Percentiles rank a stretch among this genome's conserved stretches.
Evolutionary conservation across 345 rosid species (phyloP).

Genomic region (Odontarrhena argentea): DNA sequence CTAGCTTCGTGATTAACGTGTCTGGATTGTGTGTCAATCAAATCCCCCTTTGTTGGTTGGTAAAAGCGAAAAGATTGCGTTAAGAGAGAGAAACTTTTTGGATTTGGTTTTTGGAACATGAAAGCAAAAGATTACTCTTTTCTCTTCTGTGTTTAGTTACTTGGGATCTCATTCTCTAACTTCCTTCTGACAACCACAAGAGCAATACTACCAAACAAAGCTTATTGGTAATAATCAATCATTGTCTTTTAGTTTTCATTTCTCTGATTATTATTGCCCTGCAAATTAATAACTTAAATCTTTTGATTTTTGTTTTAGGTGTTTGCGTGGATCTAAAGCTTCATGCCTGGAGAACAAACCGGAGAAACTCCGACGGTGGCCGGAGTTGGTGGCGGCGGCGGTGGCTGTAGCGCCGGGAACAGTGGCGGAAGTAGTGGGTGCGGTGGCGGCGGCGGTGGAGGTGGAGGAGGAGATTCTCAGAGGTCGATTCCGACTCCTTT

Average conservation of each 20-base stretch:
- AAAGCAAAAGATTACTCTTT: constrained; percentile 17
- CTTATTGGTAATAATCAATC: background rate
- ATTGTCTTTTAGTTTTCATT: background rate
- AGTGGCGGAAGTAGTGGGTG: constrained; percentile 43
- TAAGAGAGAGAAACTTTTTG: constrained; percentile 16
- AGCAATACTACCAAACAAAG: background rate
- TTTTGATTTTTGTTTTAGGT: too few relatives aligned
- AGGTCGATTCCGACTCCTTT: constrained; percentile 91
- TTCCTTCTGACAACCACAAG: constrained; percentile 7
- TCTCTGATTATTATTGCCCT: background rate
- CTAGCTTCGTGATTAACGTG: constrained; percentile 27
- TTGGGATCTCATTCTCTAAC: constrained; percentile 10
- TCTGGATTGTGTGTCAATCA: constrained; percentile 13
- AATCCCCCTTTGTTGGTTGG: constrained; percentile 31
- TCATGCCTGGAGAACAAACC: constrained; percentile 69
- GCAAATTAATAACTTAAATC: background rate
- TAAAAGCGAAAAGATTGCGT: constrained; percentile 15
- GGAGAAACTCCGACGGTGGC: constrained; percentile 54
- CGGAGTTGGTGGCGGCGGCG: constrained; percentile 40
- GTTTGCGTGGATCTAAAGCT: constrained; percentile 32
- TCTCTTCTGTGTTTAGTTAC: constrained; percentile 12
- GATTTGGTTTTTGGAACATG: constrained; percentile 17
- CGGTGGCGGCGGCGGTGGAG: constrained; percentile 21
- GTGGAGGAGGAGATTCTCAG: constrained; percentile 56
- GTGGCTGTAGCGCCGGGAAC: constrained; percentile 42